A percentile compares a stretch with the other conserved stretches of the same genome.
These are phyloP conservation scores for Calonectria pseudoturangicola DNA, from an alignment of 2,329 filamentous ascomycete species.

Conservation along the genomic window DNA sequence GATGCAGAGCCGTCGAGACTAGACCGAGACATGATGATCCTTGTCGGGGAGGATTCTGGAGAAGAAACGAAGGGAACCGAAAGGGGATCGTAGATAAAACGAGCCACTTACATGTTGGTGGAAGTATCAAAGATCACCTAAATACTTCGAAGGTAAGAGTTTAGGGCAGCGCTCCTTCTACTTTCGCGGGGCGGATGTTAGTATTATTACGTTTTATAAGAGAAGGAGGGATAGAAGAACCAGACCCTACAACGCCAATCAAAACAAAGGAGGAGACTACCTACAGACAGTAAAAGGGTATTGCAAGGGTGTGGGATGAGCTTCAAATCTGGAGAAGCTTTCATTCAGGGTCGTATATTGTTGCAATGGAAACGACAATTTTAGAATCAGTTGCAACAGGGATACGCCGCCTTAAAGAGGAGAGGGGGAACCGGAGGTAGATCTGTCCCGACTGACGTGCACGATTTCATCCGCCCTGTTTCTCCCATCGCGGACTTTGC, in stretches of 20 bases:
- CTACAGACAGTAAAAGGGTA: conserved; percentile 40
- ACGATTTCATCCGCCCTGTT: conserved; percentile 51
- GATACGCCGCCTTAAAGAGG: conserved; percentile 48
- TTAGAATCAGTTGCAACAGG: conserved; percentile 45
- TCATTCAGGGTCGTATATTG: conserved; percentile 19
- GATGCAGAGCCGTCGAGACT: conserved; percentile 57
- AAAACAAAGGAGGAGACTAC: conserved; percentile 25
- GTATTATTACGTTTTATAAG: conserved; percentile 10
- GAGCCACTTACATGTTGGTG: conserved; percentile 48
- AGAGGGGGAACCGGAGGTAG: conserved; percentile 27
- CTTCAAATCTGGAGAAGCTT: conserved; percentile 3
- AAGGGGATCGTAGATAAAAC: not conserved
- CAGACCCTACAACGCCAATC: conserved; percentile 7
- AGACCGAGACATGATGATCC: conserved; percentile 56
- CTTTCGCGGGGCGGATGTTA: not conserved
- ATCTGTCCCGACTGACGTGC: conserved; percentile 49
- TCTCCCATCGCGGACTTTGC: conserved; percentile 37
- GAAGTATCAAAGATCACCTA: conserved; percentile 24
- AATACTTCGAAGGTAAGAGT: conserved; percentile 19
- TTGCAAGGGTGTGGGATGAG: conserved; percentile 15
- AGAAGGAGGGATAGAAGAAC: conserved; percentile 14
- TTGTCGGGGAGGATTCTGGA: not conserved
- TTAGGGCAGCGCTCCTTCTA: conserved; percentile 43
- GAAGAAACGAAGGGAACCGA: not conserved
- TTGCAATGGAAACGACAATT: conserved; percentile 40